Conservation (phyloP, 768 basidiomycete species). For the Amanita exitialis region DNA sequence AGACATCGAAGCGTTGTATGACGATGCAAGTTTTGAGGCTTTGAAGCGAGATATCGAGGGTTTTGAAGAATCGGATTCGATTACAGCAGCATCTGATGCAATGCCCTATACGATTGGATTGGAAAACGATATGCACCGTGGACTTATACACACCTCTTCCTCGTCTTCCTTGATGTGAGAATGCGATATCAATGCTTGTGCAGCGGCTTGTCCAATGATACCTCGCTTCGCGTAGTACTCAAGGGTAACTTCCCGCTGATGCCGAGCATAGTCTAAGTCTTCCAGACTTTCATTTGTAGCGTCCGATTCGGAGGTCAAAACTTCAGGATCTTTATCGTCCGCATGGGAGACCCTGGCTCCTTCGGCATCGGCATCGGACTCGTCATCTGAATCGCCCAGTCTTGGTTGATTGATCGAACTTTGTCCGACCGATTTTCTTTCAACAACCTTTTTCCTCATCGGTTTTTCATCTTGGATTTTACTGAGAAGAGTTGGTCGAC, state of each 20-base stretch:
- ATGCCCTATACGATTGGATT: slow-evolving; percentile 20
- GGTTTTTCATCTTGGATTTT: slow-evolving; percentile 29
- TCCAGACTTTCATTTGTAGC: slow-evolving; percentile 21
- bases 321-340: slow-evolving; percentile 15
- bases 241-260: slow-evolving; percentile 67
- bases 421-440: slow-evolving; percentile 36
- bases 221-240: slow-evolving; percentile 58
- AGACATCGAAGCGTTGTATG: slow-evolving; percentile 32
- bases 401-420: slow-evolving; percentile 8
- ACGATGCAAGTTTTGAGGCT: slow-evolving; percentile 39
- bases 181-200: slow-evolving; percentile 32
- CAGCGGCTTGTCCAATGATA: slow-evolving; percentile 43
- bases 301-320: slow-evolving; percentile 18
- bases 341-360: slow-evolving; percentile 15
- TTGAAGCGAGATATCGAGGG: slow-evolving; percentile 57
- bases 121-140: slow-evolving; percentile 2
- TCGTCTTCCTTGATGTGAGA: slow-evolving; percentile 30
- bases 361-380: slow-evolving; percentile 36
- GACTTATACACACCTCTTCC: slow-evolving; percentile 33
- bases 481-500: slow-evolving; percentile 26
- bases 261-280: slow-evolving; percentile 51
- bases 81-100: slow-evolving; percentile 20
- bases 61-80: slow-evolving; percentile 24
- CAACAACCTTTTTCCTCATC: slow-evolving; percentile 64
- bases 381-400: slow-evolving; percentile 58